Conservation (phyloP, 495 filamentous ascomycete genomes). For the Alectoria sarmentosa region DNA sequence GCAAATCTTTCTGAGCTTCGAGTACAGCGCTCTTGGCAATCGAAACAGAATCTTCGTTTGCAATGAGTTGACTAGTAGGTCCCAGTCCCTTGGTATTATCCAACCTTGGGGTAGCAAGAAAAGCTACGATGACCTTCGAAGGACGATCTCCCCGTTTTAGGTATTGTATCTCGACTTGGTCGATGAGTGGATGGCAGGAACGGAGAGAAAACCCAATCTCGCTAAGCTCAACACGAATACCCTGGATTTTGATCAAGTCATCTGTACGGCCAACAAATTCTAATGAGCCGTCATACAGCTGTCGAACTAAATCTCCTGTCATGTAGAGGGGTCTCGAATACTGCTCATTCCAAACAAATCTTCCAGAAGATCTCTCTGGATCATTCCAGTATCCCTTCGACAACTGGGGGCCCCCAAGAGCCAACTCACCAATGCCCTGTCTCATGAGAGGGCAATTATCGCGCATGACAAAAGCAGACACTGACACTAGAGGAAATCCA, state of each 20-base stretch:
- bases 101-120: constrained; percentile 28
- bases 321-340: constrained; percentile 36
- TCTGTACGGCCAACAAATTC: constrained; percentile 37
- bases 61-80: constrained; percentile 5
- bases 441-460: constrained; percentile 31
- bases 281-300: constrained; percentile 38
- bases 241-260: constrained; percentile 36
- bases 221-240: constrained; percentile 35
- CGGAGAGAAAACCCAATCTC: constrained; percentile 34
- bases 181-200: constrained; percentile 29
- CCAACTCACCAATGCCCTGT: constrained; percentile 39
- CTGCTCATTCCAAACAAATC: constrained; percentile 34
- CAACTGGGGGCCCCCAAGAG: constrained; percentile 38
- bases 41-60: constrained; percentile 20
- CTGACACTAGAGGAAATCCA: constrained; percentile 32
- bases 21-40: constrained; percentile 27
- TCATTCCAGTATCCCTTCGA: constrained; percentile 42
- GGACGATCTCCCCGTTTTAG: constrained; percentile 31
- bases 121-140: constrained; percentile 32
- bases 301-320: constrained; percentile 46
- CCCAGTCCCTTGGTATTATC: not conserved
- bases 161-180: constrained; percentile 30
- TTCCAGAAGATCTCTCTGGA: constrained; percentile 34
- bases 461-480: constrained; percentile 33
- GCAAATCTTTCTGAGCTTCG: constrained; percentile 26